phyloP scores from a whole-genome alignment of 352 stramenopile genomes.

The Pilasporangium apinafurcum region DNA sequence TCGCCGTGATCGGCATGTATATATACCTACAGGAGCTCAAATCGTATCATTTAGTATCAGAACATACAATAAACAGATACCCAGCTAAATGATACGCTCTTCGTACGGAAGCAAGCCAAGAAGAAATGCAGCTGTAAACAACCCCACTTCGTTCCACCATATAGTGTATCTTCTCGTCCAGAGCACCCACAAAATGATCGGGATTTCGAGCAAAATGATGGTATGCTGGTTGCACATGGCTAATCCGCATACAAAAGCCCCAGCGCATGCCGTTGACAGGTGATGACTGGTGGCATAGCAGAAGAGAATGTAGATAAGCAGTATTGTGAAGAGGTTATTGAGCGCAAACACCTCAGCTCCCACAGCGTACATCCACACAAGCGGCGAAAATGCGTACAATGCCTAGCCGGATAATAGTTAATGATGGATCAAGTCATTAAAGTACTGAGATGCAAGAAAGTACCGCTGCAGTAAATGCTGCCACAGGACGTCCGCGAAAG shows the following conservation, averaged over 20 bases:
- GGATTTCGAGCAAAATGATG: conserved; percentile 89
- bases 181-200: conserved; percentile 79
- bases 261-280: conserved; percentile 22
- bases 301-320: conserved; percentile 68
- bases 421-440: background rate
- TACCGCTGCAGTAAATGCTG: conserved; percentile 51
- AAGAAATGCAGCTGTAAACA: conserved; percentile 50
- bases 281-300: conserved; percentile 23
- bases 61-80: background rate
- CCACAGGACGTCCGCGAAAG: conserved; percentile 11
- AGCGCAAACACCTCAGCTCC: conserved; percentile 95
- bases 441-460: background rate
- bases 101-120: conserved; percentile 82
- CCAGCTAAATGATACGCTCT: too few species aligned
- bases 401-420: conserved; percentile 16
- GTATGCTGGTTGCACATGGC: conserved; percentile 97
- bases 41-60: background rate
- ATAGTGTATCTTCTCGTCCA: conserved; percentile 28
- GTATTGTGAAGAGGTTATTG: conserved; percentile 91
- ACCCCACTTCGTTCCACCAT: conserved; percentile 24
- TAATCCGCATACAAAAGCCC: conserved; percentile 88
- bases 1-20: conserved; percentile 79
- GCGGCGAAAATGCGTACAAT: conserved; percentile 88
- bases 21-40: conserved; percentile 15
- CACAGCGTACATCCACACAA: conserved; percentile 94